Conservation (phyloP, 1,284 basidiomycete species). For the Inonotus obliquus region DNA sequence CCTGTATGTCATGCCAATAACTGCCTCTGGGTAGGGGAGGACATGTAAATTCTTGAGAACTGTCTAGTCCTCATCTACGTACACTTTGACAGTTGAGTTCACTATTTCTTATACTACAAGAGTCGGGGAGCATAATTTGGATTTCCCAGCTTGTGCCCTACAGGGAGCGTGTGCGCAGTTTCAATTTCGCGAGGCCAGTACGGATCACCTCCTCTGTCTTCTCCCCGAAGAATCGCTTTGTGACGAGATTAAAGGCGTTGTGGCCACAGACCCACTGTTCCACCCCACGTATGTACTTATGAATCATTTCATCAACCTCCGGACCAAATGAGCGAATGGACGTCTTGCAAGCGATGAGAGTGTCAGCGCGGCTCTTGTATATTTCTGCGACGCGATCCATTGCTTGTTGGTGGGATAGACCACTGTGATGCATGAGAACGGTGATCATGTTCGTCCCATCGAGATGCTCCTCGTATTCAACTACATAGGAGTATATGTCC, state of each 20-base stretch:
- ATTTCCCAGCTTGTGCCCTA: too few relatives aligned
- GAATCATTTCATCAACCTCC: slow-evolving; percentile 33
- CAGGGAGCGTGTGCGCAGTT: too few relatives aligned
- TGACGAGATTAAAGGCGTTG: slow-evolving; percentile 54
- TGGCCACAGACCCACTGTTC: slow-evolving; percentile 48
- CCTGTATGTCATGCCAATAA: too few relatives aligned
- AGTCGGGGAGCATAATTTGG: too few relatives aligned
- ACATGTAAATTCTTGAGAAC: too few relatives aligned
- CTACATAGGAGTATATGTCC: slow-evolving; percentile 42
- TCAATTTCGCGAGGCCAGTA: background rate
- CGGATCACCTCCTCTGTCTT: slow-evolving; percentile 39
- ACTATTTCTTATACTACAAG: too few relatives aligned
- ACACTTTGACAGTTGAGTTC: too few relatives aligned
- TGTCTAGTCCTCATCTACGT: too few relatives aligned
- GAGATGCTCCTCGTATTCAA: slow-evolving; percentile 61
- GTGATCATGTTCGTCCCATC: slow-evolving; percentile 57
- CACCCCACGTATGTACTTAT: slow-evolving; percentile 41
- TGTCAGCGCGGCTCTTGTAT: slow-evolving; percentile 43
- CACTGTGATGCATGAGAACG: slow-evolving; percentile 54
- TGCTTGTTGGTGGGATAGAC: slow-evolving; percentile 51
- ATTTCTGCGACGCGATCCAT: slow-evolving; percentile 43
- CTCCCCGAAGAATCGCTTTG: slow-evolving; percentile 52
- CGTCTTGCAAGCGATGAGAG: slow-evolving; percentile 47
- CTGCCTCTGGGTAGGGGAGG: too few relatives aligned
- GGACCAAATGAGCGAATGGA: slow-evolving; percentile 17